Evolutionary conservation across 2,329 filamentous ascomycete genomes (phyloP).

Genomic region (Tolypocladium tropicale): DNA sequence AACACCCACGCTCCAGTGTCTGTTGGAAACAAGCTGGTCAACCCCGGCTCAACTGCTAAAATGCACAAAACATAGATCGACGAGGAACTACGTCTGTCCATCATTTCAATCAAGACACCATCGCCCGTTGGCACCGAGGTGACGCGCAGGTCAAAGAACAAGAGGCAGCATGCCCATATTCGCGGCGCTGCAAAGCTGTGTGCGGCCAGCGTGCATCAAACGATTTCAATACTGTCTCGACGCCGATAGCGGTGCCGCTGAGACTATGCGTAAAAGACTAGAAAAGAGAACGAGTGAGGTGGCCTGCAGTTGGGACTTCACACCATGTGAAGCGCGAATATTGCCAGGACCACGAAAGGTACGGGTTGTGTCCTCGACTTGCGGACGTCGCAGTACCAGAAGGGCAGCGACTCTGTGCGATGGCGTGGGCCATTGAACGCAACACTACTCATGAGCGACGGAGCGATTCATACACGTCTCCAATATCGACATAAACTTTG

Average conservation of each 20-base stretch:
- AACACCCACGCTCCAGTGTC: neutral
- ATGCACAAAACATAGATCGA: neutral
- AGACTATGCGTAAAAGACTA: neutral
- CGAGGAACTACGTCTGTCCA: neutral
- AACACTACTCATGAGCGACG: neutral
- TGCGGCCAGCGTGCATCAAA: neutral
- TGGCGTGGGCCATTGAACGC: neutral
- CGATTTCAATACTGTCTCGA: slow-evolving; percentile 14
- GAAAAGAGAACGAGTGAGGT: neutral
- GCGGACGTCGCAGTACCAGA: no score
- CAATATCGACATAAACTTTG: neutral
- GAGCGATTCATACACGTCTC: neutral
- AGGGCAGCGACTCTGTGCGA: neutral
- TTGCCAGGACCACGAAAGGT: no score
- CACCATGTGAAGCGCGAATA: no score
- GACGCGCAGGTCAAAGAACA: neutral
- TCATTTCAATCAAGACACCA: neutral
- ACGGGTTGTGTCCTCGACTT: no score
- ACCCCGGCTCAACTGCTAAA: neutral
- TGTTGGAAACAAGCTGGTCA: neutral
- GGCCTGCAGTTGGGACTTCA: neutral
- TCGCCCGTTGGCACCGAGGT: neutral
- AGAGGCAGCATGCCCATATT: neutral
- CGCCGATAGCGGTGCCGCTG: slow-evolving; percentile 8
- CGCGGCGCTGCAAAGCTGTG: neutral